Evolutionary conservation across 176 grass and related monocot species (phyloP), one percentile per base, ranked within the genome.

Genomic region (Neostapfia colusana): DNA sequence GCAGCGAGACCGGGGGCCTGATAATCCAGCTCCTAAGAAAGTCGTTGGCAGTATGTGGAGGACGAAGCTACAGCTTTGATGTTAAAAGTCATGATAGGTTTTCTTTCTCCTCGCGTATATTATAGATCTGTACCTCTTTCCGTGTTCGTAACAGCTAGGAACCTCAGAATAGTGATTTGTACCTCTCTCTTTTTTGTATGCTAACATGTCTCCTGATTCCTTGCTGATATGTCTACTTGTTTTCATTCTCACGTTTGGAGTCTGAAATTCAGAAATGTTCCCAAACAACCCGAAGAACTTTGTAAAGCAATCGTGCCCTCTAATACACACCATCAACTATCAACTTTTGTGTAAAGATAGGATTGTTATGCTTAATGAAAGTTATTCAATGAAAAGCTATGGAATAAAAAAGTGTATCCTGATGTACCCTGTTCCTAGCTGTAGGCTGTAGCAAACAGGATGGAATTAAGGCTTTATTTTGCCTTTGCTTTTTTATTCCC

Each of bases 11-110:
- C 78, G 86, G 7, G 90, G 94, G 7, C 84, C 84, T 48, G 79
- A 88, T 58, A 89, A 97, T 82, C 94, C 86, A 25, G 79, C 79
- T 81, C 94, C 91, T 9, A 91, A 86, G 81, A 83, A 84, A 79
- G 91, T 97, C 56, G 84, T 91, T 79, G 94, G 91, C 27, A 85
- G 86, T 81, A 84, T 87, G 65, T 91, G 86, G 82, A 89, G 91
- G 72, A 88, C 89, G 20, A 93, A 85, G 69, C 58, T 93, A 46
- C 81, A 67, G 60, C 54, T 87, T 28, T 89, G 63, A 85, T 46
- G 2, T 50, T 49, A 25, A 61, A 73, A 25, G 43, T 55, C 56
- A 57, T 77, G 42, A 51, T 14, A 13, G 34, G 21, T 45, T 72
- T 72, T 46, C 4, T 56, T 55, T 24, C 26, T 34, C 40, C 14